A percentile compares a stretch with the other conserved stretches of the same genome.
phyloP scores from a whole-genome alignment of 2,329 filamentous ascomycete genomes.

The Dichotomopilus funicola region DNA sequence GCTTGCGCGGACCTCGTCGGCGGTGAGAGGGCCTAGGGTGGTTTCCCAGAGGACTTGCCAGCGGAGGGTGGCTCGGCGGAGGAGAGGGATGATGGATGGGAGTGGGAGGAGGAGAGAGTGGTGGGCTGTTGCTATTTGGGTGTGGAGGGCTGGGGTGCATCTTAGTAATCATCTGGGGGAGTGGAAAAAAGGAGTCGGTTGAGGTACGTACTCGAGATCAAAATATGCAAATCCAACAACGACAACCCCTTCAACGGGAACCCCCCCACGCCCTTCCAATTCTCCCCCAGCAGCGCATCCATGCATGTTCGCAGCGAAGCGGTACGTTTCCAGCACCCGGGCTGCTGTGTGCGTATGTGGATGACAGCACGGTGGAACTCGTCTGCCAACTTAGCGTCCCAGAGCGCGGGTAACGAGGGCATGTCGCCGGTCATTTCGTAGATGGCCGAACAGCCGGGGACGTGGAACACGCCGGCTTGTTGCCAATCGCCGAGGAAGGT shows the following conservation, averaged over 20 bases:
- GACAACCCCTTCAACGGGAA: neutral
- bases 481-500: constrained; percentile 26
- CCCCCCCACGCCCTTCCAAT: neutral
- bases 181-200: too few species aligned
- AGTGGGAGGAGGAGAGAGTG: too few species aligned
- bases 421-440: constrained; percentile 25
- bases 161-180: too few species aligned
- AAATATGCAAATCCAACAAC: neutral
- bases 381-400: constrained; percentile 20
- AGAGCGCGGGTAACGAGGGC: constrained; percentile 22
- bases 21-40: neutral
- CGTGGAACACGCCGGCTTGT: constrained; percentile 24
- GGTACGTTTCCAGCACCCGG: constrained; percentile 3
- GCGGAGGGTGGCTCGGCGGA: constrained; percentile 4
- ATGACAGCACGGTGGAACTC: constrained; percentile 16
- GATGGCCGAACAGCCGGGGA: constrained; percentile 19
- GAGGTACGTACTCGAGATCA: neutral
- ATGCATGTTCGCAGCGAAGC: constrained; percentile 5
- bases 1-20: constrained; percentile 1
- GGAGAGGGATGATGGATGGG: neutral
- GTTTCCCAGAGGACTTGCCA: constrained; percentile 7
- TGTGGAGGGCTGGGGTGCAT: too few species aligned
- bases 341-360: neutral
- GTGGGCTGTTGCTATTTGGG: too few species aligned
- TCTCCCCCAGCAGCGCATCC: constrained; percentile 8